phyloP scores from a whole-genome alignment of 805 yeast species.

The Lipomyces kockii region DNA sequence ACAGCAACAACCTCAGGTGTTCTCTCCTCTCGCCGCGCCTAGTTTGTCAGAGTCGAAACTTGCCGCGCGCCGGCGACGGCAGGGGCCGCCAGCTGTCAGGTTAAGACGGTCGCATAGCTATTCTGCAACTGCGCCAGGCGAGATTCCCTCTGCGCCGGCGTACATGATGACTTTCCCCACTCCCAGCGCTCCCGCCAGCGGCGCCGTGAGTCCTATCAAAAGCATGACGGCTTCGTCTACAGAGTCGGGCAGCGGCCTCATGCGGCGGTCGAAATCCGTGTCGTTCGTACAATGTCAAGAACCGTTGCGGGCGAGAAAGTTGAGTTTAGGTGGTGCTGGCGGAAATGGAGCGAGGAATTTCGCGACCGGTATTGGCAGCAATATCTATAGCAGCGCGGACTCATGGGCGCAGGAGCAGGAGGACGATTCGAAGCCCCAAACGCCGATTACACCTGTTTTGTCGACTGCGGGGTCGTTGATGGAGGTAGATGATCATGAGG shows the following conservation, averaged over 20 bases:
- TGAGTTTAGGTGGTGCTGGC: conserved; percentile 10
- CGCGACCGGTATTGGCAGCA: background rate
- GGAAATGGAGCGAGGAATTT: background rate
- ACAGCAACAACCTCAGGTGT: conserved; percentile 9
- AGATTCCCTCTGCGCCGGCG: conserved; percentile 7
- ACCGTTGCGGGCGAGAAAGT: conserved; percentile 22
- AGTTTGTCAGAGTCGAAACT: conserved; percentile 19
- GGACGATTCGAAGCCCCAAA: conserved; percentile 8
- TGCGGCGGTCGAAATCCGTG: conserved; percentile 31
- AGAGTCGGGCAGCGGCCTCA: conserved; percentile 7
- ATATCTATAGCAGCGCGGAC: background rate
- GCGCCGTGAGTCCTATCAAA: conserved; percentile 3
- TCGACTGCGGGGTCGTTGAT: conserved; percentile 11
- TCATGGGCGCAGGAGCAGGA: conserved; percentile 6
- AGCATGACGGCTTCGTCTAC: background rate
- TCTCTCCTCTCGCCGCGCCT: conserved; percentile 1
- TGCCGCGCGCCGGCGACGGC: conserved; percentile 30
- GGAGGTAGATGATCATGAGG: conserved; percentile 24
- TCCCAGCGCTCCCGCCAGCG: background rate
- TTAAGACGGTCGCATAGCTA: conserved; percentile 31
- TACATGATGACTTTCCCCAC: background rate
- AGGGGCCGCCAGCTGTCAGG: conserved; percentile 30
- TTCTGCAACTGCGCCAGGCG: conserved; percentile 15
- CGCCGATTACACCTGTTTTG: conserved; percentile 17
- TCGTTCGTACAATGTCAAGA: conserved; percentile 21